phyloP scores from a whole-genome alignment of 768 basidiomycete species.

The Amanita pseudoporphyria region DNA sequence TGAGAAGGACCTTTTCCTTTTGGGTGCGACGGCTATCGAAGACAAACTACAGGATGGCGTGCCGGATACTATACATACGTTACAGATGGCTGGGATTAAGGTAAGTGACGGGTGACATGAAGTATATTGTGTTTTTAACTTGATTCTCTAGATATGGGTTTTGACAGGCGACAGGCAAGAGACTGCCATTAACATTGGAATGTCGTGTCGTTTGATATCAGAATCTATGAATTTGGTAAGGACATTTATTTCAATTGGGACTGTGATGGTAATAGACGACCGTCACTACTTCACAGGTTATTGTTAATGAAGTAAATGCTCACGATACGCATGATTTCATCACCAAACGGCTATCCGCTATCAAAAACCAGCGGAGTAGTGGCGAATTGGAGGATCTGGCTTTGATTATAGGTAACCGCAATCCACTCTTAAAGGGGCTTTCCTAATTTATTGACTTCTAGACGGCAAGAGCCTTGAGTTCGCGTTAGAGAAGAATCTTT shows the following conservation, averaged over 20 bases:
- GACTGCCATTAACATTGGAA: slow-evolving; percentile 98
- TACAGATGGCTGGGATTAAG: slow-evolving; percentile 98
- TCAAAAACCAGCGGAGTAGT: slow-evolving; percentile 84
- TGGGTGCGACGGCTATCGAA: slow-evolving; percentile 97
- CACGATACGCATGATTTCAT: slow-evolving; percentile 80
- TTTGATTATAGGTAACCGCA: slow-evolving; percentile 72
- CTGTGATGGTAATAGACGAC: neutral
- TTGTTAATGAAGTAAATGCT: slow-evolving; percentile 85
- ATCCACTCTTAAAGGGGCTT: neutral
- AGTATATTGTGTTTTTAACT: slow-evolving; percentile 3
- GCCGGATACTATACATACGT: slow-evolving; percentile 93
- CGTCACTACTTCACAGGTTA: slow-evolving; percentile 70
- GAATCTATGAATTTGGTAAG: slow-evolving; percentile 96
- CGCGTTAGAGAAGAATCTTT: slow-evolving; percentile 89
- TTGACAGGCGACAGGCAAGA: slow-evolving; percentile 97
- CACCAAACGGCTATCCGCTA: slow-evolving; percentile 79
- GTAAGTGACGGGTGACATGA: slow-evolving; percentile 17
- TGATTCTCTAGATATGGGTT: slow-evolving; percentile 72
- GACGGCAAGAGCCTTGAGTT: slow-evolving; percentile 93
- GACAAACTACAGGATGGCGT: slow-evolving; percentile 99
- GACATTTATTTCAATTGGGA: slow-evolving; percentile 1
- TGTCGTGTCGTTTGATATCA: slow-evolving; percentile 93
- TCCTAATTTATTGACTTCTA: slow-evolving; percentile 20
- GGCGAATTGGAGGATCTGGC: slow-evolving; percentile 96
- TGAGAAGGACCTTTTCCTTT: slow-evolving; percentile 87